Conservation (phyloP, 371 early-diverging fungal species). For the Saksenaea vasiformis region DNA sequence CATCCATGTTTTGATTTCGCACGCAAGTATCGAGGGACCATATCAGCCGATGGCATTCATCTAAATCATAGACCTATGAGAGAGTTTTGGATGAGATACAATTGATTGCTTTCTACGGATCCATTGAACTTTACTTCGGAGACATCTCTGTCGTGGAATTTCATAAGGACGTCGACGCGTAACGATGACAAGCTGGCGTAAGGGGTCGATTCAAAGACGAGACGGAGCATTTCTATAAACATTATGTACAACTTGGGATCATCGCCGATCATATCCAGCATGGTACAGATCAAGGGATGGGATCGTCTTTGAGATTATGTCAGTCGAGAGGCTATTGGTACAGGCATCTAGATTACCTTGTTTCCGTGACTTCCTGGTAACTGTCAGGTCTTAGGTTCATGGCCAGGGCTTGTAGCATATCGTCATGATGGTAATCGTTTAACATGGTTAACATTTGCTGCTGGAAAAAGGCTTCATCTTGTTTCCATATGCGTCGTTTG, state of each 20-base stretch:
- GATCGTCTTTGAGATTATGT: slow-evolving; percentile 44
- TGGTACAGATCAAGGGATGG: slow-evolving; percentile 51
- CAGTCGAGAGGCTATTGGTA: not conserved
- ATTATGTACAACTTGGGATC: slow-evolving; percentile 61
- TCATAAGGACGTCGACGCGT: slow-evolving; percentile 72
- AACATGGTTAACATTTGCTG: slow-evolving; percentile 42
- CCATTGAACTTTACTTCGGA: slow-evolving; percentile 34
- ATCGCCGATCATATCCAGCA: slow-evolving; percentile 57
- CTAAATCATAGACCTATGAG: slow-evolving; percentile 47
- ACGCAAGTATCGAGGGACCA: slow-evolving; percentile 74
- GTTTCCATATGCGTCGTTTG: slow-evolving; percentile 52
- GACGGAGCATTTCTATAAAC: slow-evolving; percentile 58
- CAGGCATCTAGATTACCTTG: slow-evolving; percentile 34
- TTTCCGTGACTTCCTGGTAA: slow-evolving; percentile 48
- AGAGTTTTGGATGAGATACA: not conserved
- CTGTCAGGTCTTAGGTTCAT: slow-evolving; percentile 53
- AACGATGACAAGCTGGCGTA: slow-evolving; percentile 63
- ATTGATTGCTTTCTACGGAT: not conserved
- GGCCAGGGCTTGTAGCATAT: slow-evolving; percentile 37
- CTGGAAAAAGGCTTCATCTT: slow-evolving; percentile 48
- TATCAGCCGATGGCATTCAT: slow-evolving; percentile 63
- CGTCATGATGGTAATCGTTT: slow-evolving; percentile 46
- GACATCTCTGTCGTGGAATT: slow-evolving; percentile 63
- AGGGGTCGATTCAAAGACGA: slow-evolving; percentile 59
- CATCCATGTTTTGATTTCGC: slow-evolving; percentile 66